These are phyloP conservation scores for Hygrocybe punicea DNA, from an alignment of 768 basidiomycete species.

Conservation along the genomic window DNA sequence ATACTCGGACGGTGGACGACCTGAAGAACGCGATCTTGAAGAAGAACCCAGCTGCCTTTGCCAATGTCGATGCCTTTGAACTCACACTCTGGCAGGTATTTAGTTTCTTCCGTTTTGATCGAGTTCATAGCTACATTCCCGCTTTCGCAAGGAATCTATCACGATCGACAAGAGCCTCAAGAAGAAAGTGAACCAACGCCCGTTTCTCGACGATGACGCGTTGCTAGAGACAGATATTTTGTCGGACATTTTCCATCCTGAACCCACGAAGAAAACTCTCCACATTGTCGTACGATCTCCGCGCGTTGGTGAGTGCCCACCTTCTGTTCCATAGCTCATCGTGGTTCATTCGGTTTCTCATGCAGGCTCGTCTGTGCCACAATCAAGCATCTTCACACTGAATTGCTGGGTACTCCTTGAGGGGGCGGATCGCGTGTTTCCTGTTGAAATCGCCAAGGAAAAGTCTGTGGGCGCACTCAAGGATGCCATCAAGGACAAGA, in stretches of 20 bases:
- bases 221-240: slow-evolving; percentile 6
- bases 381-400: no score
- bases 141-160: slow-evolving; percentile 5
- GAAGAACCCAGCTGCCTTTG: slow-evolving; percentile 10
- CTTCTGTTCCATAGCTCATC: no score
- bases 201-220: slow-evolving; percentile 6
- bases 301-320: slow-evolving; percentile 7
- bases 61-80: slow-evolving; percentile 6
- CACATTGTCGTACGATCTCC: slow-evolving; percentile 15
- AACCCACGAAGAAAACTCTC: slow-evolving; percentile 6
- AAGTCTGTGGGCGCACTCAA: no score
- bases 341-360: no score
- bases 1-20: slow-evolving; percentile 10
- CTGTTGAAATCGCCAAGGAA: no score
- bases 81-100: slow-evolving; percentile 17
- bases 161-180: not conserved
- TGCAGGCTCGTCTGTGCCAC: no score
- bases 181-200: no score
- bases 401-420: no score
- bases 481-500: no score
- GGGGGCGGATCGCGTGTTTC: no score
- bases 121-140: slow-evolving; percentile 2
- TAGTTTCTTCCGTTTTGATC: slow-evolving; percentile 5
- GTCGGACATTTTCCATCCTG: not conserved
- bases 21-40: slow-evolving; percentile 13